These are phyloP conservation scores for Leccinum obscurum DNA, from an alignment of 768 basidiomycete genomes.

Conservation along the genomic window DNA sequence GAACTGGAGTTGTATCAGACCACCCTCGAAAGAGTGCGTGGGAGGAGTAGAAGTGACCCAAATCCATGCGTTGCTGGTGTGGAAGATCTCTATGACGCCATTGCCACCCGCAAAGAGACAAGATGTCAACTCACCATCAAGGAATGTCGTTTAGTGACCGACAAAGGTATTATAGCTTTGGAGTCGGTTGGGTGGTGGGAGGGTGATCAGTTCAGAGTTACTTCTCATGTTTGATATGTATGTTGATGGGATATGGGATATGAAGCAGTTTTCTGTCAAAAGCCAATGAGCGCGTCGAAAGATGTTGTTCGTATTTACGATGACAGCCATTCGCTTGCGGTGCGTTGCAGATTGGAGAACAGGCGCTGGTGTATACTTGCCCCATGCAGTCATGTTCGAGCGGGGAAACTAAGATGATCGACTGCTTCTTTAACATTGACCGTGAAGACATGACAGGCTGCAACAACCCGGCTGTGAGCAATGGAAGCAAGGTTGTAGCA, in stretches of 20 bases:
- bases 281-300: background rate
- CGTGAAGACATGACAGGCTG: too few species aligned
- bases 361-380: too few species aligned
- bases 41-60: too few species aligned
- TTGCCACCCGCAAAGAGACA: background rate
- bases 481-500: too few species aligned
- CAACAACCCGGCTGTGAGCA: too few species aligned
- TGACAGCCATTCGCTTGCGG: too few species aligned
- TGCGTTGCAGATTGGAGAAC: too few species aligned
- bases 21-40: background rate
- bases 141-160: background rate
- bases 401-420: too few species aligned
- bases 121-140: background rate
- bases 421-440: too few species aligned
- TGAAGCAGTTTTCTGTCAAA: background rate
- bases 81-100: background rate
- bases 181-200: background rate
- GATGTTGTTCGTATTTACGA: too few species aligned
- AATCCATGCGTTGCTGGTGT: background rate
- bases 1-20: background rate
- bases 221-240: background rate
- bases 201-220: background rate
- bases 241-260: background rate
- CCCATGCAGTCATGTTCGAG: too few species aligned
- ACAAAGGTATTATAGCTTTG: background rate